phyloP scores from a whole-genome alignment of 805 yeast species.

The Candida pseudoglaebosa region DNA sequence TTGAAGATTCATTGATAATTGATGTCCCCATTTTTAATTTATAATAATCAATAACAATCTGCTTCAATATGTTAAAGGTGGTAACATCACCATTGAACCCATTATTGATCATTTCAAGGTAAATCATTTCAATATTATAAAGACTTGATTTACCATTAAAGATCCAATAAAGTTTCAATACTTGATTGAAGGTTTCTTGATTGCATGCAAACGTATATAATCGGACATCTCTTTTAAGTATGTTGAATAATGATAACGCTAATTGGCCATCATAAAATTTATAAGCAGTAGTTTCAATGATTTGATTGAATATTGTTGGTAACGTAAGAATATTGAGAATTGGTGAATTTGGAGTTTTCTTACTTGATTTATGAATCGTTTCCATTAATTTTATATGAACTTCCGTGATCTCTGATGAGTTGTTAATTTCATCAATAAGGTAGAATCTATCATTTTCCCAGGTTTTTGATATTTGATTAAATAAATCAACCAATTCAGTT shows the following conservation, averaged over 20 bases:
- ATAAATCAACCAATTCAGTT: constrained; percentile 15
- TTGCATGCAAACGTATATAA: constrained; percentile 33
- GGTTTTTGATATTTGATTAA: constrained; percentile 11
- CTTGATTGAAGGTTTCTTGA: constrained; percentile 40
- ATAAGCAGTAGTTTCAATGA: constrained; percentile 20
- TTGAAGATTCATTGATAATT: constrained; percentile 15
- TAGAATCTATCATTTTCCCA: constrained; percentile 7
- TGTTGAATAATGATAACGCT: constrained; percentile 33
- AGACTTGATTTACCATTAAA: constrained; percentile 34
- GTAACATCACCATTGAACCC: constrained; percentile 35
- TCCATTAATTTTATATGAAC: constrained; percentile 19
- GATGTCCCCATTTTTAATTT: constrained; percentile 29
- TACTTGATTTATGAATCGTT: constrained; percentile 12
- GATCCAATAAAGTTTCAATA: constrained; percentile 34
- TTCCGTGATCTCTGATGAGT: constrained; percentile 8
- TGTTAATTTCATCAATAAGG: constrained; percentile 7
- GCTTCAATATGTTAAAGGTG: constrained; percentile 33
- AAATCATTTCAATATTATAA: constrained; percentile 30
- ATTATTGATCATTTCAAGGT: constrained; percentile 37
- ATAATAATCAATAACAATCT: constrained; percentile 32
- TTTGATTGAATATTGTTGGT: constrained; percentile 33
- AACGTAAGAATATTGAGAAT: constrained; percentile 29
- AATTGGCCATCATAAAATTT: constrained; percentile 32
- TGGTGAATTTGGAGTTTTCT: constrained; percentile 20
- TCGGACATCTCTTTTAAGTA: constrained; percentile 28